A percentile compares a stretch with the other conserved stretches of the same genome.
Evolutionary conservation across 495 filamentous ascomycete species (phyloP).

Genomic region (Amorphotheca resinae): DNA sequence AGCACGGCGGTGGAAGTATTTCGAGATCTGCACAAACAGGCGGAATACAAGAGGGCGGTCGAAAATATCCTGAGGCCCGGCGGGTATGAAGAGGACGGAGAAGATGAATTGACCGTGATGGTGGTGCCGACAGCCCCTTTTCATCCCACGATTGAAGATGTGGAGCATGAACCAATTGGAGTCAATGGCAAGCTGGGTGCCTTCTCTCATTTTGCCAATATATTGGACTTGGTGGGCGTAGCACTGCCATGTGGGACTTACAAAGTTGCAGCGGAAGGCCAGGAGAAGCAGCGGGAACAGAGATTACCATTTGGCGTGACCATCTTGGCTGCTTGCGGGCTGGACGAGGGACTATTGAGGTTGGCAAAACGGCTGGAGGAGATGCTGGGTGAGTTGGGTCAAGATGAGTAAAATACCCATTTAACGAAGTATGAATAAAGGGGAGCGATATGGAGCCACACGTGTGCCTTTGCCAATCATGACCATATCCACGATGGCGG

Average conservation of each 20-base stretch:
- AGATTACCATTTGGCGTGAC: slow-evolving; percentile 54
- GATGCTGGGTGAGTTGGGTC: slow-evolving; percentile 4
- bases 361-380: slow-evolving; percentile 39
- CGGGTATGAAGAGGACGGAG: slow-evolving; percentile 16
- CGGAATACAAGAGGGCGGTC: slow-evolving; percentile 31
- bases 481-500: too few relatives aligned
- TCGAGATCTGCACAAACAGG: slow-evolving; percentile 34
- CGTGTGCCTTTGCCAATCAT: too few relatives aligned
- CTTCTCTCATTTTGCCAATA: slow-evolving; percentile 54
- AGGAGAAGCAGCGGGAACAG: slow-evolving; percentile 17
- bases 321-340: slow-evolving; percentile 38
- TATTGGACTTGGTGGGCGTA: slow-evolving; percentile 47
- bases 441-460: too few relatives aligned
- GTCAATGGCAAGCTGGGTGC: slow-evolving; percentile 42
- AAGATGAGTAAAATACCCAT: too few relatives aligned
- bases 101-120: slow-evolving; percentile 37
- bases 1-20: slow-evolving; percentile 41
- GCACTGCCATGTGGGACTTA: slow-evolving; percentile 39
- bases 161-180: slow-evolving; percentile 39
- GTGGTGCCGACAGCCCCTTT: slow-evolving; percentile 48
- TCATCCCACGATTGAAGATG: slow-evolving; percentile 44
- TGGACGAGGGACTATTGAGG: slow-evolving; percentile 40
- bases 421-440: too few relatives aligned
- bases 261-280: slow-evolving; percentile 13
- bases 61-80: slow-evolving; percentile 25